Base-by-base conservation (phyloP, 306 rosid genomes). In the Vicia sativa region DNA sequence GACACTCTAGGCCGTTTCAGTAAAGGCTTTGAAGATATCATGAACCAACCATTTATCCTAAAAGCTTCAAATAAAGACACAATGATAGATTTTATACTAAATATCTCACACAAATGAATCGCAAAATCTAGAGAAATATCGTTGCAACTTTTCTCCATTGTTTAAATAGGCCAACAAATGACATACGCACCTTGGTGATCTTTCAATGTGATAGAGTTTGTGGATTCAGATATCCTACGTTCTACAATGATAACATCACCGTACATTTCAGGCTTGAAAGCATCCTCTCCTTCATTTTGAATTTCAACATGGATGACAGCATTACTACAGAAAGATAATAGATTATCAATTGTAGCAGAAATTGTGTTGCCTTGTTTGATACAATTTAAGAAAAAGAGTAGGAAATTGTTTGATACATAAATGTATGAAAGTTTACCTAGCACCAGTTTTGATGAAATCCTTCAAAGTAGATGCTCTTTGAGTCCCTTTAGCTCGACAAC, bases 401-500 rank as follows among this genome's bases (percentile, higher is more conserved):
- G n/a, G n/a, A n/a, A n/a, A n/a, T n/a, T n/a, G n/a, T n/a, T n/a
- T n/a, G n/a, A n/a, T n/a, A n/a, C 37, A 13, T 69, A 60, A 49
- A 70, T 29, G 53, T 34, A 34, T 6, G 38, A 34, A 34, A 34
- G 38, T 34, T 44, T 59, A 93, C 98, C 96, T 83, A 80, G 90
- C 76, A 68, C 93, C 95, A 67, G 78, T 90, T 82, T 93, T 93
- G 25, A 93, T 86, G 67, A 93, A 86, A 60, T 93, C 95, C 83
- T 90, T 88, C 64, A 93, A 71, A 34, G 91, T 79, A 1, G 93
- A 63, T 1, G 91, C 97, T 49, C 96, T 88, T 59, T 90, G 96
- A 54, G 98, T 93, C 29, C 89, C 96, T 81, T 81, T 88, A 21
- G 97, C 96, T 74, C 97, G 91, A 75, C 90, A 85, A 28, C 98